phyloP scores from a whole-genome alignment of 164 flowering plant genomes.

The Brasenia schreberi region DNA sequence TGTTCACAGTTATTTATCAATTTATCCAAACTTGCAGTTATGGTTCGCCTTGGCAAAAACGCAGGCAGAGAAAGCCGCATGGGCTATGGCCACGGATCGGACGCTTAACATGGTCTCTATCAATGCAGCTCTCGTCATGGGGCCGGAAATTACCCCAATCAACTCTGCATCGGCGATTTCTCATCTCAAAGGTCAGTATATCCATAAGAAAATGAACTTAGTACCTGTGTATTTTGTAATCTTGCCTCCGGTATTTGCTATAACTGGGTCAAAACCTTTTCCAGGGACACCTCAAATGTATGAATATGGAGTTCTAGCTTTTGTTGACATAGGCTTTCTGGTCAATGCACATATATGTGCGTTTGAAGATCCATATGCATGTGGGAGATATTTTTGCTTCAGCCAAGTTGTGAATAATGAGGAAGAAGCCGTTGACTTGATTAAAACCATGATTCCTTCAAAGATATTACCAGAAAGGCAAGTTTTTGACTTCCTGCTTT shows the following conservation, averaged over 20 bases:
- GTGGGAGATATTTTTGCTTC: conserved; percentile 64
- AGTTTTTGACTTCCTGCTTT: neutral
- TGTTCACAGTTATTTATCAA: neutral
- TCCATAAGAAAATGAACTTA: neutral
- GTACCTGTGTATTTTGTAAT: too few relatives aligned
- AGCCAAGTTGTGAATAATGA: conserved; percentile 30
- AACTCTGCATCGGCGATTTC: conserved; percentile 33
- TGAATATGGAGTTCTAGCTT: conserved; percentile 51
- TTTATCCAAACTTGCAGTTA: conserved; percentile 20
- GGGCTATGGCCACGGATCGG: conserved; percentile 80
- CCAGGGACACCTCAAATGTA: conserved; percentile 68
- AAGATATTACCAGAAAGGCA: conserved; percentile 39
- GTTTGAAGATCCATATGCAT: conserved; percentile 35
- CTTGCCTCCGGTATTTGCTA: neutral
- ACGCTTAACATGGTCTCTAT: conserved; percentile 61
- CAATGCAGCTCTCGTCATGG: conserved; percentile 48
- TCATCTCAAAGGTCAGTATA: conserved; percentile 40
- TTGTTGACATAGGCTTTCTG: conserved; percentile 41
- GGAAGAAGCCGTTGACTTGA: conserved; percentile 37
- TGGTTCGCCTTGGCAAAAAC: conserved; percentile 76
- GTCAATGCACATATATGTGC: conserved; percentile 51
- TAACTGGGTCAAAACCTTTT: neutral
- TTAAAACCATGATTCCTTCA: conserved; percentile 34
- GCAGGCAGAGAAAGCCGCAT: conserved; percentile 49
- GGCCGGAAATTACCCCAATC: conserved; percentile 33